Base-by-base conservation (phyloP, 371 early-diverging fungal species). In the Basidiobolus meristosporus region DNA sequence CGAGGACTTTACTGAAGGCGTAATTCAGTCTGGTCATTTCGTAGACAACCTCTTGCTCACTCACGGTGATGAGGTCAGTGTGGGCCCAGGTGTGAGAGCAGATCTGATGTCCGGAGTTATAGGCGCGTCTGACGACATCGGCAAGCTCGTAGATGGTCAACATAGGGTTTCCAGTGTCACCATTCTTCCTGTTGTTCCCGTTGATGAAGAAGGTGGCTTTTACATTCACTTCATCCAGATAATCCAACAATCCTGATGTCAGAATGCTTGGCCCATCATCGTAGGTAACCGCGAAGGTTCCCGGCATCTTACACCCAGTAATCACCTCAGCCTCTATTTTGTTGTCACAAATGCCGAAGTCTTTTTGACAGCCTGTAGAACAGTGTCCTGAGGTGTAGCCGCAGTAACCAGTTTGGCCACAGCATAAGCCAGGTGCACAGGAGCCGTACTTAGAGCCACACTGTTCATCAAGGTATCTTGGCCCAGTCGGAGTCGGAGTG, bases 121-220 rank as follows among this genome's bases (percentile, higher is more conserved):
- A 64, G 22, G 56, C 53, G 6, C 61, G 47, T 29, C 56, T 48
- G 40, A 62, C 15, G 4, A 16, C 11, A 16, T 14, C 16, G 9
- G 36, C 9, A 17, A 19, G 19, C 19, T 36, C 3, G 6, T 16
- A 11, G 11, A 11, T 16, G 18, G 3, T 16, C 18, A 36, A 19
- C 5, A 26, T 26, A 49, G 45, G 18, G 51, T 48, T 42, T 47
- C 31, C n/a, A 36, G 37, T 18, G 39, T 57, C 48, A 16, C 56
- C 36, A 23, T 46, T 20, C 12, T 44, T 44, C 1, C 54, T 43
- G 36, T 51, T 59, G 7, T 52, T 30, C 4, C 79, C 81, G 50
- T 72, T 68, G 7, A 77, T 51, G 48, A 77, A 82, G 47, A 78
- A 80, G 0, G 81, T 82, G 1, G 62, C 77, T 38, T 63, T 73